Base-by-base conservation (phyloP, 2,329 filamentous ascomycete species). In the Paraconiothyrium brasiliense region DNA sequence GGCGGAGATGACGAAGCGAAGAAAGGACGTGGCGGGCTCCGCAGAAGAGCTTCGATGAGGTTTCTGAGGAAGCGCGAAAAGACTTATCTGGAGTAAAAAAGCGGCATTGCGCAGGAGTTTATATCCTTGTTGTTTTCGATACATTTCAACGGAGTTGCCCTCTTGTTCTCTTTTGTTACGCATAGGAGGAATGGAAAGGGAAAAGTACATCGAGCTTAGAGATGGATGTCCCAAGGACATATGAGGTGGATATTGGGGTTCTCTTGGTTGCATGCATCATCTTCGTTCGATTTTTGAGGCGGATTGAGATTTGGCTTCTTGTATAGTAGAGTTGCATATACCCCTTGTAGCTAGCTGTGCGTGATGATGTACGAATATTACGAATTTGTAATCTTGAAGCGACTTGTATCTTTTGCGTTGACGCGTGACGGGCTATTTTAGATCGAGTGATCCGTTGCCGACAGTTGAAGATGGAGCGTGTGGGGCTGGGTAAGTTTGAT, bases 31-130 rank as follows among this genome's bases (percentile, higher is more conserved):
- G 63, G 62, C 30, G 69, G 66, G 3, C 60, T 75, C 14, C 60
- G 70, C 41, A 63, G 73, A 55, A 67, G 67, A 20, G 73, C 71
- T 7, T 69, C 65, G 7, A 67, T 69, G 37, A 62, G 66, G 30
- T 74, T 75, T 24, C 61, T 64, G 41, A 59, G 52, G 32, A 64
- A 71, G 47, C 64, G 64, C 35, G 39, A 51, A 4, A 39, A 22
- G 50, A 54, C 8, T 16, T 54, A 41, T 30, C 4, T 54, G 22
- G 50, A 54, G 20, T 41, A 16, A 30, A 13, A 9, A 4, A 41
- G 32, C 16, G 48, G n/a, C 48, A 20, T 50, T 34, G 30, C 48
- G 30, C 39, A 35, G 43, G 43, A 46, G 43, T 34, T 50, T 35
- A 30, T 27, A 35, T 34, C 30, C n/a, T 50, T 34, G 30, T 50